phyloP scores from a whole-genome alignment of 805 yeast species.

The Ogataea nonfermentans region DNA sequence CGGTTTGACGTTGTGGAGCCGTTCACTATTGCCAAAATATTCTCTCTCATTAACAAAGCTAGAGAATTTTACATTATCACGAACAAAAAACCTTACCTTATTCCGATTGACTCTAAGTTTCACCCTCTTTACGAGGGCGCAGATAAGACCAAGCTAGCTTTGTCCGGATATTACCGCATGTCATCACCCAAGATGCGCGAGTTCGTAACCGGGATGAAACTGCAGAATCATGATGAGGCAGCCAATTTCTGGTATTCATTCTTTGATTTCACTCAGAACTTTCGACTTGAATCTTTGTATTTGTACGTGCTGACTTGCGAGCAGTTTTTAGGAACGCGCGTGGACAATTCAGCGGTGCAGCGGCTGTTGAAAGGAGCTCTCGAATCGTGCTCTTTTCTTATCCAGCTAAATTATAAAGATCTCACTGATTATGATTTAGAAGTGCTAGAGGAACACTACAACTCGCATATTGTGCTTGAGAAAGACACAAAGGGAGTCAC shows the following conservation, averaged over 20 bases:
- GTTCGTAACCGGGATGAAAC: slow-evolving; percentile 3
- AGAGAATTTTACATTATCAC: slow-evolving; percentile 23
- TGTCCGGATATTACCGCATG: slow-evolving; percentile 25
- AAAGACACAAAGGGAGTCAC: slow-evolving; percentile 8
- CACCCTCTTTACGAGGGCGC: slow-evolving; percentile 32
- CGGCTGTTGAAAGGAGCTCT: slow-evolving; percentile 19
- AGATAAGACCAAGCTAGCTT: slow-evolving; percentile 21
- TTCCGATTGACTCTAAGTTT: slow-evolving; percentile 23
- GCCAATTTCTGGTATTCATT: slow-evolving; percentile 26
- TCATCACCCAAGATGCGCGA: slow-evolving; percentile 15
- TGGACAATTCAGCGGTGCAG: slow-evolving; percentile 19
- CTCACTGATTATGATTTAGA: slow-evolving; percentile 18
- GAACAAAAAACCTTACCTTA: slow-evolving; percentile 24
- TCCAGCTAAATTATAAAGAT: slow-evolving; percentile 21
- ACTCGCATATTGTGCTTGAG: slow-evolving; percentile 20
- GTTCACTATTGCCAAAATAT: slow-evolving; percentile 18
- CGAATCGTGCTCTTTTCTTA: slow-evolving; percentile 23
- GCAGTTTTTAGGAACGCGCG: slow-evolving; percentile 22
- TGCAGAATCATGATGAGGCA: slow-evolving; percentile 8
- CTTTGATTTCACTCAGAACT: slow-evolving; percentile 28
- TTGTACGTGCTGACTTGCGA: slow-evolving; percentile 35
- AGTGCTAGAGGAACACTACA: slow-evolving; percentile 21
- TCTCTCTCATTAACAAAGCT: slow-evolving; percentile 26
- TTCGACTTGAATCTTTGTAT: slow-evolving; percentile 37
- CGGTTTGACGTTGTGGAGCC: slow-evolving; percentile 13